Base-by-base conservation (phyloP, 208 protist genomes). In the Wallacemonas collosoma region DNA sequence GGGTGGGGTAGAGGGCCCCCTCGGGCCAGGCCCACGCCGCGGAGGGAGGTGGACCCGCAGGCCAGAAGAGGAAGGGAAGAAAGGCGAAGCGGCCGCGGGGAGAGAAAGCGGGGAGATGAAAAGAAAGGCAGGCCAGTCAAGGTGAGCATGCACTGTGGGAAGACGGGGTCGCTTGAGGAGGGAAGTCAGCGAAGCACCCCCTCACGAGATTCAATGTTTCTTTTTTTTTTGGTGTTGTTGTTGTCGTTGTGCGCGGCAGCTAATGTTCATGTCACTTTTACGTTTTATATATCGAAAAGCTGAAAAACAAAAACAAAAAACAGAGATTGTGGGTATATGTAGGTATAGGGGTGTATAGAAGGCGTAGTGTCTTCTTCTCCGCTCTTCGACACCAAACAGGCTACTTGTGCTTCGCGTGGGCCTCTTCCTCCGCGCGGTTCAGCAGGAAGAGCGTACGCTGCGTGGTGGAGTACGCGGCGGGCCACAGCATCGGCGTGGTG, bases 401-500 rank as follows among this genome's bases (percentile, higher is more conserved):
- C 8, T 6, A 6, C 12, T 50, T 12, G 45, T 50, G 8, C 45
- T 41, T 6, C 5, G 0, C 56, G 36, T 15, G 56, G 7, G 38
- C 26, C 55, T 55, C 17, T 15, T 38, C 44, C 41, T 6, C 48
- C 26, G 40, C 14, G 56, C 53, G 53, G 53, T 63, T 61, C 50
- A 93, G 47, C 3, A 76, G 63, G 40, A 78, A 72, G 35, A 81
- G 64, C 47, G 86, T 84, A 7, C 65, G 70, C 1, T 56, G 57
- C 0, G 83, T 87, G 11, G 84, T 82, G 41, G 86, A 87, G 47
- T 48, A 74, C n/a, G 91, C 47, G 9, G 86, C 67, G 2, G 89
- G 87, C 47, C 91, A 67, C n/a, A 95, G 76, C 85, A 93, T 93
- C 35, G 90, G 90, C 51, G 85, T 93, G 38, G 80, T 89, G 11